These are phyloP conservation scores for Incumbomyces lentus DNA, from an alignment of 2,329 filamentous ascomycete species.

Conservation along the genomic window DNA sequence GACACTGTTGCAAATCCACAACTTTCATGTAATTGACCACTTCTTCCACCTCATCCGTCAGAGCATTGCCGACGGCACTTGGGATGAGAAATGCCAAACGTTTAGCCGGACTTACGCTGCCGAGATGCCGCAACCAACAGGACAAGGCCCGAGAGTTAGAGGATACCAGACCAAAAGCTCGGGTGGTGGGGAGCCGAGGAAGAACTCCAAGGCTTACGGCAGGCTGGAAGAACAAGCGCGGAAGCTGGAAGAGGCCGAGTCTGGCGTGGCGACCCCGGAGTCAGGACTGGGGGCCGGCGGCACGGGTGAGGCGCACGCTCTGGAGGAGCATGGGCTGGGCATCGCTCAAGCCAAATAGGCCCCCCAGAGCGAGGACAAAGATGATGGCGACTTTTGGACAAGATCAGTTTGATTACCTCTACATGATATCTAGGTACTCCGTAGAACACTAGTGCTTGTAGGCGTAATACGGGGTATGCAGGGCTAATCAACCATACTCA, in stretches of 20 bases:
- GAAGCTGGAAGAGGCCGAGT: conserved; percentile 39
- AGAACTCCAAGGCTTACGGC: conserved; percentile 59
- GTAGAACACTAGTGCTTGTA: no score
- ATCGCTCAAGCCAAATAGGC: no score
- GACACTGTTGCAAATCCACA: conserved; percentile 87
- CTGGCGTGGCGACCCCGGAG: conserved; percentile 39
- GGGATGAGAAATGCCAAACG: conserved; percentile 41
- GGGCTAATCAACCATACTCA: no score
- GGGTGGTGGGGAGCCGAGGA: conserved; percentile 50
- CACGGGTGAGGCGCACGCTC: conserved; percentile 24
- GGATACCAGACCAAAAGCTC: conserved; percentile 74
- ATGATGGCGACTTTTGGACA: no score
- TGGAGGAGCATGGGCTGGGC: conserved; percentile 49
- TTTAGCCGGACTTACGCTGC: conserved; percentile 62
- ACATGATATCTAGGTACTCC: no score
- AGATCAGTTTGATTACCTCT: no score
- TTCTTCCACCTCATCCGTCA: conserved; percentile 66
- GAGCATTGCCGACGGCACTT: conserved; percentile 49
- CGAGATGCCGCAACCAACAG: conserved; percentile 62
- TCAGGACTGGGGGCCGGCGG: conserved; percentile 39
- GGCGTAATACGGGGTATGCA: no score
- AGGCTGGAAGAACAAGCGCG: conserved; percentile 42
- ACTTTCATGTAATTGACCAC: conserved; percentile 58
- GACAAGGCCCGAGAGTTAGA: conserved; percentile 63
- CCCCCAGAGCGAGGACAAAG: no score